Evolutionary conservation across 192 early-diverging fungal species (phyloP).

Genomic region (Coemansia asiatica): DNA sequence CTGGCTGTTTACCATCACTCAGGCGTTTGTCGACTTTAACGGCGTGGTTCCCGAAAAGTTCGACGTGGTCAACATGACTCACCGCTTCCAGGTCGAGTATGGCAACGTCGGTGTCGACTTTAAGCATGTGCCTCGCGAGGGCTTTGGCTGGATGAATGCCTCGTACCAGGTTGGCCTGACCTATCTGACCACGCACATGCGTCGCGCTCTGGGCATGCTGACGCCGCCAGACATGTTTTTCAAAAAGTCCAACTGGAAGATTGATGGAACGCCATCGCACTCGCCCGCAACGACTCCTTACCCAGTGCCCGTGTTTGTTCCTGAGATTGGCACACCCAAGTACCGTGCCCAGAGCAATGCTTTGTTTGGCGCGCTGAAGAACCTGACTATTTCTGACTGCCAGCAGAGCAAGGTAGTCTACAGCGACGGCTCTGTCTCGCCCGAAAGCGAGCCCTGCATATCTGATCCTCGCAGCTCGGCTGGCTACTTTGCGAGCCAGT

Average conservation of each 20-base stretch:
- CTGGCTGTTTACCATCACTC: constrained; percentile 94
- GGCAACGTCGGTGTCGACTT: constrained; percentile 95
- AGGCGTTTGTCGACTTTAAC: constrained; percentile 95
- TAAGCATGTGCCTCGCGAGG: constrained; percentile 89
- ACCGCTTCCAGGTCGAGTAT: constrained; percentile 92
- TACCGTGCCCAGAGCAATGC: constrained; percentile 29
- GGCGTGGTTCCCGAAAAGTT: constrained; percentile 98
- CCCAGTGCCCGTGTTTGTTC: constrained; percentile 36
- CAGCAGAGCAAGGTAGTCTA: neutral
- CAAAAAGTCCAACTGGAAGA: constrained; percentile 44
- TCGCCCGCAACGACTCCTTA: constrained; percentile 36
- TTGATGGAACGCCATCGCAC: constrained; percentile 44
- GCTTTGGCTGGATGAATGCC: constrained; percentile 99
- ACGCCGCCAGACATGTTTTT: constrained; percentile 72
- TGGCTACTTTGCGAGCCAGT: constrained; percentile 4
- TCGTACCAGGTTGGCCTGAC: constrained; percentile 80
- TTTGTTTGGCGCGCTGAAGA: constrained; percentile 21
- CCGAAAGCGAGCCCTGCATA: constrained; percentile 17
- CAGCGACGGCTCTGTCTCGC: constrained; percentile 7
- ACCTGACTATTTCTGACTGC: constrained; percentile 2
- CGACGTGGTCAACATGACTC: constrained; percentile 89
- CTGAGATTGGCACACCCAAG: constrained; percentile 30
- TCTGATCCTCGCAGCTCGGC: constrained; percentile 1
- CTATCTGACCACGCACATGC: constrained; percentile 69
- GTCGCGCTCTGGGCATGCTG: constrained; percentile 75